Base-by-base conservation (phyloP, 805 yeast species). In the Saccharomycopsis babjevae region DNA sequence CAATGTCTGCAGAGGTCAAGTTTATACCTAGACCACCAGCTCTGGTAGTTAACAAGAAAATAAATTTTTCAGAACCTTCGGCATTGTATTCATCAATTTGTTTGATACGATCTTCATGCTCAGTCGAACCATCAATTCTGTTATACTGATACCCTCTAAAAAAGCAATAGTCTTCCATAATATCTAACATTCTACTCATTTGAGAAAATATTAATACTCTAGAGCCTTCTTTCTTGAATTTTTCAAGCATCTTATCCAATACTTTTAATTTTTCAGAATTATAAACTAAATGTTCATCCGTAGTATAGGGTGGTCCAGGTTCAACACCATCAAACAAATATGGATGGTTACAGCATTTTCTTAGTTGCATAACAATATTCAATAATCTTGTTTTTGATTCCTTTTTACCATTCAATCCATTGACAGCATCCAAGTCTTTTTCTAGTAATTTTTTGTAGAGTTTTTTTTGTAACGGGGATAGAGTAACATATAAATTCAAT, bases 1-100 rank as follows among this genome's bases (percentile, higher is more conserved):
- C 96, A 64, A 85, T 77, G 71, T 88, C 92, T 1, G 94, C 94
- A n/a, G 84, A 75, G 3, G 94, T 88, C 68, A 88, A 77, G 69
- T 88, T 88, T 68, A 88, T 88, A 73, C 96, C 96, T 70, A 90
- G 78, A 11, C 97, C 97, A 73, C 97, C 94, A 54, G 96, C 96
- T 77, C 96, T 82, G 3, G 96, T 88, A 5, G 96, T 88, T 66
- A 88, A 76, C 64, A 88, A 72, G 66, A 88, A 88, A n/a, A 86
- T 77, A 69, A 88, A 88, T 66, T 88, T 88, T 15, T 81, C 78
- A 5, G 88, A 82, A 50, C 77, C 88, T 13, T 90, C 91, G n/a
- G 80, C 83, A 68, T 88, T 88, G 70, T 85, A 88, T 46, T 85
- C 91, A 72, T 88, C 96, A 65, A 88, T 88, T 0, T 91, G 86